A percentile compares a stretch with the other conserved stretches of the same genome.
Conservation (phyloP, 2,329 filamentous ascomycete genomes). For the Penicillium sp. region DNA sequence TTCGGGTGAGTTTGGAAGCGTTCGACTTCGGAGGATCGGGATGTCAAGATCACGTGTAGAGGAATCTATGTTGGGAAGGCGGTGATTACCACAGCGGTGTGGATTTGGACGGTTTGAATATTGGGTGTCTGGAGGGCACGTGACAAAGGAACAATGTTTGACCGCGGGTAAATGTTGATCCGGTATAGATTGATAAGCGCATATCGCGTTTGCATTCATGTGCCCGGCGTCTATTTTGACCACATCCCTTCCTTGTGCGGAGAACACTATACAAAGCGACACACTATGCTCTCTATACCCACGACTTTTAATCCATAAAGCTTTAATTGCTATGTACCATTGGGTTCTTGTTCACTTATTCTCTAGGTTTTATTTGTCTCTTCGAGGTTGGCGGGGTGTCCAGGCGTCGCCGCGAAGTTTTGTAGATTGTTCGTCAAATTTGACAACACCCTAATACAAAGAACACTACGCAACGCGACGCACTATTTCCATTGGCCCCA, state of each 20-base stretch:
- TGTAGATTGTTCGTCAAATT: background rate
- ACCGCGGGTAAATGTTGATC: background rate
- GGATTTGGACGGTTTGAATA: background rate
- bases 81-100: background rate
- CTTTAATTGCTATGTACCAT: background rate
- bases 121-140: background rate
- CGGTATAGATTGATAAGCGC: background rate
- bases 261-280: background rate
- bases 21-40: conserved; percentile 37
- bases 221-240: background rate
- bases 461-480: background rate
- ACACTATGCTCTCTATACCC: background rate
- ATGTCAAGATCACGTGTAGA: conserved; percentile 6
- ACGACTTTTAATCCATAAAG: background rate
- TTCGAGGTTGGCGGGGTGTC: background rate
- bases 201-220: background rate
- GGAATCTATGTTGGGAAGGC: background rate
- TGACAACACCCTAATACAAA: background rate
- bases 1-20: conserved; percentile 33
- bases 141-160: accelerated
- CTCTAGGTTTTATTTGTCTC: background rate
- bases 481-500: background rate
- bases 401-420: background rate
- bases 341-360: too few relatives aligned
- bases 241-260: background rate